Evolutionary conservation across 140 eudicot species (phyloP), one percentile per base, ranked within the genome.

Genomic region (Senecio squalidus): DNA sequence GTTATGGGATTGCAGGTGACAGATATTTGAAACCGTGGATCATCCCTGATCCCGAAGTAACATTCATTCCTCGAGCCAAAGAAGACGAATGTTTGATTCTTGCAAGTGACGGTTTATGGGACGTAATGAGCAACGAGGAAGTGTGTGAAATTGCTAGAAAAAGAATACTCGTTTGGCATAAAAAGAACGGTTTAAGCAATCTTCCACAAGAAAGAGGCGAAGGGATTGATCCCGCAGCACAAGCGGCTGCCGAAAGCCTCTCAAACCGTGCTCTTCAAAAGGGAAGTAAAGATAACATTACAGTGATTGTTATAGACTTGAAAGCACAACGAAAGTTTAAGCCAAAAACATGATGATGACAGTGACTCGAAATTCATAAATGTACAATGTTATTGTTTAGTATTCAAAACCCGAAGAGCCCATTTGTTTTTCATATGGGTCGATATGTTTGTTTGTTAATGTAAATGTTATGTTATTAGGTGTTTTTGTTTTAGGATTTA

Each of bases 101-200:
- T 9, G 95, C 96, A 15, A 81, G 91, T 17, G 96, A 88, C 26
- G 96, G 96, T 55, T 50, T 84, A 30, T 88, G 96, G 95, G 91
- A 88, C 44, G 95, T 84, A 9, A 81, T 88, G 95, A 64, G 76
- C 47, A 88, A 81, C 11, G 88, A 82, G 41, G 91, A 84, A 62
- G 95, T 53, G 4, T 84, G 95, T 60, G 95, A 88, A 8, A 66
- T 79, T 18, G 96, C 95, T 27, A 77, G 96, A 45, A 84, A 82
- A 69, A 57, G 85, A 56, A 84, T 88, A 51, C 85, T 84, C 17
- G 33, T 78, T 30, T 88, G 96, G 94, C 94, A 84, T 46, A 84
- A 81, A 58, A 81, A 81, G 64, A 75, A 88, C 21, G 87, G 89
- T 3, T n/a, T 21, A 58, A 60, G 2, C 43, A 69, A 68, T 1